These are phyloP conservation scores for Naganishia friedmannii DNA, from an alignment of 768 basidiomycete species.

Conservation along the genomic window DNA sequence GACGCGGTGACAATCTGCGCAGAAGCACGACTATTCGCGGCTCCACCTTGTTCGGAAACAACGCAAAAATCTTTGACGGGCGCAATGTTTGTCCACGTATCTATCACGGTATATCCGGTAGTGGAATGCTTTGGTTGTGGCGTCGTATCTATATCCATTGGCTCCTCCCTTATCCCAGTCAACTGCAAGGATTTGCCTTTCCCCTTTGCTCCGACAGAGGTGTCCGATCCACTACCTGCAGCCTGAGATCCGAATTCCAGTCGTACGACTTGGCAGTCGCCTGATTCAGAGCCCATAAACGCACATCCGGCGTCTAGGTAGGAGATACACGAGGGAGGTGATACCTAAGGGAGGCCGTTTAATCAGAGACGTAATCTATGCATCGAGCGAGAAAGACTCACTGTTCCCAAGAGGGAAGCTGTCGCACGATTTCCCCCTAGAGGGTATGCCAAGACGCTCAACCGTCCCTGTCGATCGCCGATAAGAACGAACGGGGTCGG, in stretches of 20 bases:
- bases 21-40: conserved; percentile 24
- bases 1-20: conserved; percentile 48
- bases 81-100: conserved; percentile 47
- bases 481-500: conserved; percentile 34
- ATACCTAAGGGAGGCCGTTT: conserved; percentile 31
- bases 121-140: conserved; percentile 17
- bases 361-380: not conserved
- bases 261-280: conserved; percentile 42
- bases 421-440: not conserved
- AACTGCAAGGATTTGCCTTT: conserved; percentile 41
- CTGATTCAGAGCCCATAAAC: conserved; percentile 45
- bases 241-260: conserved; percentile 25
- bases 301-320: conserved; percentile 38
- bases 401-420: conserved; percentile 36
- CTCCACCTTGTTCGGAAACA: conserved; percentile 31
- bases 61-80: conserved; percentile 49
- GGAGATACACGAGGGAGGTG: conserved; percentile 44
- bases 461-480: conserved; percentile 45
- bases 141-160: conserved; percentile 17
- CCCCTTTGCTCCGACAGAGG: conserved; percentile 2
- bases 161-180: conserved; percentile 28
- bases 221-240: not conserved
- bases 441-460: conserved; percentile 8
- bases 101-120: conserved; percentile 33
- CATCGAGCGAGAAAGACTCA: conserved; percentile 30